Conservation (phyloP, 192 early-diverging fungal genomes). For the Podila epicladia region DNA sequence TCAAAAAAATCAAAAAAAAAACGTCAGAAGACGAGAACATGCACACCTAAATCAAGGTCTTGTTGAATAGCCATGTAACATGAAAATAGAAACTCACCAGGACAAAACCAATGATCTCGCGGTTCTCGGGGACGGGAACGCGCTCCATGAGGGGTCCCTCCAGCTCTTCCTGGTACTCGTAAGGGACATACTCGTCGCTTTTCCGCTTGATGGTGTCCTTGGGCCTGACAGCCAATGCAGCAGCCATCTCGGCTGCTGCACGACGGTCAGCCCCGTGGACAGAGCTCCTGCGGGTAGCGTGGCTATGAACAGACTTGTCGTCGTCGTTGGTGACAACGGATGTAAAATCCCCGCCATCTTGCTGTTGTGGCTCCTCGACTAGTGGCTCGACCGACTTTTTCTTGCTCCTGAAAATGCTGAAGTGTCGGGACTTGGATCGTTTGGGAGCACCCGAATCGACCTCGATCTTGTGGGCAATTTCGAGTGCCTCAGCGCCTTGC, state of each 20-base stretch:
- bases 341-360: background rate
- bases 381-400: slow-evolving; percentile 19
- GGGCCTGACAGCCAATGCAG: slow-evolving; percentile 7
- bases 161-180: slow-evolving; percentile 43
- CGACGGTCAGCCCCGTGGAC: slow-evolving; percentile 5
- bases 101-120: slow-evolving; percentile 40
- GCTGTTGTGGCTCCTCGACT: background rate
- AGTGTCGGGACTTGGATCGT: slow-evolving; percentile 23
- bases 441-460: slow-evolving; percentile 6
- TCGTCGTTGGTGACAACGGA: slow-evolving; percentile 21
- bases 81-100: slow-evolving; percentile 17
- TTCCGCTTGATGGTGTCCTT: slow-evolving; percentile 28
- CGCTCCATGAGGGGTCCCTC: slow-evolving; percentile 49
- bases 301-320: slow-evolving; percentile 25
- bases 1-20: background rate
- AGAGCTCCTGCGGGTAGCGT: slow-evolving; percentile 18
- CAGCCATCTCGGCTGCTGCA: slow-evolving; percentile 14
- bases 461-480: background rate
- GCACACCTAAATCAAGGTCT: background rate
- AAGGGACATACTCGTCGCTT: slow-evolving; percentile 41
- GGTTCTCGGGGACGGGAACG: slow-evolving; percentile 34
- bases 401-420: slow-evolving; percentile 41
- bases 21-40: background rate
- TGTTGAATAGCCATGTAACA: background rate
- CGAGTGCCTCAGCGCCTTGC: background rate